These are phyloP conservation scores for Hygrophila difformis DNA, from an alignment of 257 asterid species.

Conservation along the genomic window DNA sequence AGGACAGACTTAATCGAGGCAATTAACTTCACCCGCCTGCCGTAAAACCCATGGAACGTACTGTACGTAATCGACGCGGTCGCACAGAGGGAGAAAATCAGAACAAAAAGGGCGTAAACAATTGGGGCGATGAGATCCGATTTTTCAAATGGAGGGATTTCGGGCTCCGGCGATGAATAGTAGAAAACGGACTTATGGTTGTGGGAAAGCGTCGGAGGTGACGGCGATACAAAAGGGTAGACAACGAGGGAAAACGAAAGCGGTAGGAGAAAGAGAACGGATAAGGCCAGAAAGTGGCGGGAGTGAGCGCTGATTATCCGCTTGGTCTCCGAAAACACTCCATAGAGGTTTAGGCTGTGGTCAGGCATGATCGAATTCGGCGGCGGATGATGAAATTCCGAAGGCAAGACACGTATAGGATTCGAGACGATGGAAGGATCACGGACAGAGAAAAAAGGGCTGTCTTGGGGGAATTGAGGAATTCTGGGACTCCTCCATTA, in stretches of 20 bases:
- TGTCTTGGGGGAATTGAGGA: too few relatives aligned
- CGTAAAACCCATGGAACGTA: slow-evolving; percentile 84
- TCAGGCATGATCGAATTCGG: slow-evolving; percentile 18
- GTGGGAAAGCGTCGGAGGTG: slow-evolving; percentile 24
- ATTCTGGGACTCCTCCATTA: too few relatives aligned
- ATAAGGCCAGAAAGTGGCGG: slow-evolving; percentile 82
- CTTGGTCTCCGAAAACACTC: slow-evolving; percentile 78
- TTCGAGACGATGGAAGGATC: too few relatives aligned
- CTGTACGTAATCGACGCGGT: slow-evolving; percentile 69
- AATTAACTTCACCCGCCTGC: slow-evolving; percentile 63
- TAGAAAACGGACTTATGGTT: slow-evolving; percentile 28
- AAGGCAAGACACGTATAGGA: too few relatives aligned
- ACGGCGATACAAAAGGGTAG: slow-evolving; percentile 39
- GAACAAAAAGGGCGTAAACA: slow-evolving; percentile 27
- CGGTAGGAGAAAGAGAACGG: slow-evolving; percentile 77
- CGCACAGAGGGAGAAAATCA: slow-evolving; percentile 38
- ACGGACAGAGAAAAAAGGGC: too few relatives aligned
- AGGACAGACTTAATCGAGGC: slow-evolving; percentile 49
- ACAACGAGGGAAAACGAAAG: slow-evolving; percentile 60
- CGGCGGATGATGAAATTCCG: too few relatives aligned
- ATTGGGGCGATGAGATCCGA: slow-evolving; percentile 20
- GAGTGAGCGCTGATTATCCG: slow-evolving; percentile 89
- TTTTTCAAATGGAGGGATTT: slow-evolving; percentile 10
- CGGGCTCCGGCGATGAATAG: slow-evolving; percentile 13
- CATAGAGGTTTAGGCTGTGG: slow-evolving; percentile 49